Percentiles rank a stretch among this genome's conserved stretches.
Conservation (phyloP, 306 rosid genomes). For the Vigna hirtella region DNA sequence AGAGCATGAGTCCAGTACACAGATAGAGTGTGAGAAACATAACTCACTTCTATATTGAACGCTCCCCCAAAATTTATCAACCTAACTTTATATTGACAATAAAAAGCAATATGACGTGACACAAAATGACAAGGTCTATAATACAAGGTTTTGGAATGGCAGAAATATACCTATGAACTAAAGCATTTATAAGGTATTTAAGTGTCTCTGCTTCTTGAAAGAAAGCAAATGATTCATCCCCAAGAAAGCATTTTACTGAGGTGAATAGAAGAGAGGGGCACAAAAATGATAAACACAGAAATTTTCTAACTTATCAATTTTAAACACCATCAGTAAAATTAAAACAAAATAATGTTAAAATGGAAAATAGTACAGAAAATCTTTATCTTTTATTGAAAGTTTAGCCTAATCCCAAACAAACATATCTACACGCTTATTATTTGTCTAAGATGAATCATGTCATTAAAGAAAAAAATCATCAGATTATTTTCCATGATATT, state of each 20-base stretch:
- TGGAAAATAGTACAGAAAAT: slow-evolving; percentile 1
- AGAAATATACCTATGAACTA: slow-evolving; percentile 13
- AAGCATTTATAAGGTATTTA: slow-evolving; percentile 15
- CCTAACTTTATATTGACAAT: not conserved
- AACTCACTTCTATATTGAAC: slow-evolving; percentile 1
- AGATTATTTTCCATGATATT: not conserved
- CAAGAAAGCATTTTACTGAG: slow-evolving; percentile 2
- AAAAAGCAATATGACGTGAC: not conserved
- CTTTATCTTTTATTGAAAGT: not conserved
- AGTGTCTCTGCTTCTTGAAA: slow-evolving; percentile 10
- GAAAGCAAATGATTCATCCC: not conserved
- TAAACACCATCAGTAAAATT: slow-evolving; percentile 18
- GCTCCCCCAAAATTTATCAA: not conserved
- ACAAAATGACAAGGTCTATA: slow-evolving; percentile 8
- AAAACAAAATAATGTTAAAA: not conserved
- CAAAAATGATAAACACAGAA: slow-evolving; percentile 3
- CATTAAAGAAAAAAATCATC: slow-evolving; percentile 32
- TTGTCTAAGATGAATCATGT: not conserved
- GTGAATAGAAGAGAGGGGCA: not conserved
- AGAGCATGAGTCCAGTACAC: slow-evolving; percentile 14
- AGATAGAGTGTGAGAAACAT: not conserved
- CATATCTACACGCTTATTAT: slow-evolving; percentile 10
- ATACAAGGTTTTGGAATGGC: slow-evolving; percentile 23
- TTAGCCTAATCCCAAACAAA: slow-evolving; percentile 7
- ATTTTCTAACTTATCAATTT: slow-evolving; percentile 22